Evolutionary conservation across 768 basidiomycete genomes (phyloP).

Genomic region (Trametes cingulata): DNA sequence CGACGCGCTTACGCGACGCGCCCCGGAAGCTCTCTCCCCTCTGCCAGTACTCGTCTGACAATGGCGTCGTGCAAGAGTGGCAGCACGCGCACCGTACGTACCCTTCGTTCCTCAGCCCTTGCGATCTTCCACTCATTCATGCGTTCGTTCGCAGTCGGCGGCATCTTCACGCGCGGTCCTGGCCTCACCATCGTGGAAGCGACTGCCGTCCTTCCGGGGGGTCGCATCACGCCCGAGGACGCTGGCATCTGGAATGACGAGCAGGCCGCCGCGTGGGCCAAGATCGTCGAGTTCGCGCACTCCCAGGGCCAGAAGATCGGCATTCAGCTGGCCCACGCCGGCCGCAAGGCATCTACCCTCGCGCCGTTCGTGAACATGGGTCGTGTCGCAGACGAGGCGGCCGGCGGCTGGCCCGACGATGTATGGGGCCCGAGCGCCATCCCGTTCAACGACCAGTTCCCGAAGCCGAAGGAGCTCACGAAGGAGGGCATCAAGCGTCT

Average conservation of each 20-base stretch:
- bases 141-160: conserved; percentile 44
- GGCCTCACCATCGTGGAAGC: conserved; percentile 67
- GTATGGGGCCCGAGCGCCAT: conserved; percentile 39
- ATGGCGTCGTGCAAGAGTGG: conserved; percentile 56
- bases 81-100: conserved; percentile 50
- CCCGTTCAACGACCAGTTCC: conserved; percentile 36
- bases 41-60: conserved; percentile 59
- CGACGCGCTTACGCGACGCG: not conserved
- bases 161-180: conserved; percentile 52
- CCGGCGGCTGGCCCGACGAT: conserved; percentile 40
- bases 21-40: conserved; percentile 48
- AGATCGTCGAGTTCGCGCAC: conserved; percentile 69
- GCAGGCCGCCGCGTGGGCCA: conserved; percentile 47
- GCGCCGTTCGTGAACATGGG: conserved; percentile 64
- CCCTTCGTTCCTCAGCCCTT: not conserved
- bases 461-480: conserved; percentile 40
- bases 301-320: conserved; percentile 66
- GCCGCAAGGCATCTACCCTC: conserved; percentile 66
- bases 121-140: not conserved
- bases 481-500: conserved; percentile 39
- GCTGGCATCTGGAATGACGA: conserved; percentile 61
- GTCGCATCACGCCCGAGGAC: conserved; percentile 63
- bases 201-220: conserved; percentile 56
- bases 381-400: conserved; percentile 34
- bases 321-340: conserved; percentile 76